Percentiles rank a stretch among this genome's conserved stretches.
Evolutionary conservation across 1,139 yeast genomes (phyloP).

Genomic region (Geotrichum bryndzae): DNA sequence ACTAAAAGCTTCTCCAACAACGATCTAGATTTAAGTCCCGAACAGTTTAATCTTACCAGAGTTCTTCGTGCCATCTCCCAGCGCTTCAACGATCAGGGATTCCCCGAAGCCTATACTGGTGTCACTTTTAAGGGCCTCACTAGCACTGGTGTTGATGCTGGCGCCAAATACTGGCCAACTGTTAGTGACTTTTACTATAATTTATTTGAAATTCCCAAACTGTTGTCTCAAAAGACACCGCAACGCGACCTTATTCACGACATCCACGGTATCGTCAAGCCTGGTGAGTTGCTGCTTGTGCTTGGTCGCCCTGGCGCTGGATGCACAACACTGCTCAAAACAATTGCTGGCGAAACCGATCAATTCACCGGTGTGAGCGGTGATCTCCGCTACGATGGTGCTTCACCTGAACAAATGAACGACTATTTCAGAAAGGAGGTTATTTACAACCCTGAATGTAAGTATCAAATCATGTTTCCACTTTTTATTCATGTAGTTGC

Average conservation of each 20-base stretch:
- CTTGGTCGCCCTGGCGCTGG: constrained; percentile 68
- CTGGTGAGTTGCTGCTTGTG: constrained; percentile 59
- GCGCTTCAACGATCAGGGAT: constrained; percentile 39
- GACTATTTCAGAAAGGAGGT: constrained; percentile 46
- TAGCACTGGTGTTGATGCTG: constrained; percentile 46
- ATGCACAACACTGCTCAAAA: constrained; percentile 52
- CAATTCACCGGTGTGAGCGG: constrained; percentile 41
- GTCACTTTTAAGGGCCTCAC: constrained; percentile 43
- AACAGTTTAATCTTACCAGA: constrained; percentile 40
- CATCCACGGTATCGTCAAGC: constrained; percentile 41
- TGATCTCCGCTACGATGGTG: constrained; percentile 48
- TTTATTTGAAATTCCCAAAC: constrained; percentile 30
- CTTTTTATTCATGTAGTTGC: constrained; percentile 53
- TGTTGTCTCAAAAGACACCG: constrained; percentile 28
- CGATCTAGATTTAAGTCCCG: constrained; percentile 37
- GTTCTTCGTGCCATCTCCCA: constrained; percentile 33
- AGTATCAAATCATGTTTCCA: constrained; percentile 35
- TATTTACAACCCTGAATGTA: constrained; percentile 51
- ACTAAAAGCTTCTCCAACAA: constrained; percentile 36
- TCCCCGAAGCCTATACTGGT: constrained; percentile 44
- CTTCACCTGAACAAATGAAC: constrained; percentile 46
- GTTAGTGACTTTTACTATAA: constrained; percentile 40
- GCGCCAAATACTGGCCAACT: constrained; percentile 47
- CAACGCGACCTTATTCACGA: constrained; percentile 41
- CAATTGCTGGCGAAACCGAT: constrained; percentile 48